Base-by-base conservation (phyloP, 495 filamentous ascomycete species). In the Aspergillus biplanus region DNA sequence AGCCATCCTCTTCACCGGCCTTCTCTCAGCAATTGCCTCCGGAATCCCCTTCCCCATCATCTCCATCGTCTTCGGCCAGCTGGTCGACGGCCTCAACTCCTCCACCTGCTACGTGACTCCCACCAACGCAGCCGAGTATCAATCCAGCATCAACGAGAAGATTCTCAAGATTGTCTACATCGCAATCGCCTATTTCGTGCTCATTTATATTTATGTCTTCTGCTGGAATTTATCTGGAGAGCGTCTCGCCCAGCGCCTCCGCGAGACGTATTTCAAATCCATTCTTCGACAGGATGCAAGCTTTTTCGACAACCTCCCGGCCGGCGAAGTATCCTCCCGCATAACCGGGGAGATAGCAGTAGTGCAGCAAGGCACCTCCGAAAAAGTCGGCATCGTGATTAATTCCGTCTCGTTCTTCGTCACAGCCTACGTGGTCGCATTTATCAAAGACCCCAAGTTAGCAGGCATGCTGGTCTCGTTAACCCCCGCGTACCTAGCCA, bases 21-120 rank as follows among this genome's bases (percentile, higher is more conserved):
- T 83, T 52, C 34, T 86, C 9, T 72, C 77, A 47, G 80, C 88
- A 34, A 81, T 87, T 32, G 87, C 80, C 11, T 83, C 89, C 11
- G 88, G 88, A 57, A 84, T 89, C 1, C 89, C 88, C 12, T 89
- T 90, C 56, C 88, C 87, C 13, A 73, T 90, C 31, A 85, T 90
- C 42, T 87, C 84, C 27, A 86, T 91, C 60, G 69, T 90, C 35
- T 91, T 90, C 64, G 88, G 88, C 58, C 73, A 89, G 72, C 78
- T 91, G 6, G 78, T 91, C 61, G 84, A 91, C 74, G 80, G 86
- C 65, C 80, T 91, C 63, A 89, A 90, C 70, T 74, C 75, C 5
- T 80, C 79, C n/a, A 81, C 84, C 15, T 89, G 87, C 65, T 65
- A 72, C 33, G 35, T 21, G 3, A 27, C 47, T 7, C 16, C 18